Evolutionary conservation across 495 filamentous ascomycete genomes (phyloP), one percentile per base, ranked within the genome.

Genomic region (Trypethelium eluteriae): DNA sequence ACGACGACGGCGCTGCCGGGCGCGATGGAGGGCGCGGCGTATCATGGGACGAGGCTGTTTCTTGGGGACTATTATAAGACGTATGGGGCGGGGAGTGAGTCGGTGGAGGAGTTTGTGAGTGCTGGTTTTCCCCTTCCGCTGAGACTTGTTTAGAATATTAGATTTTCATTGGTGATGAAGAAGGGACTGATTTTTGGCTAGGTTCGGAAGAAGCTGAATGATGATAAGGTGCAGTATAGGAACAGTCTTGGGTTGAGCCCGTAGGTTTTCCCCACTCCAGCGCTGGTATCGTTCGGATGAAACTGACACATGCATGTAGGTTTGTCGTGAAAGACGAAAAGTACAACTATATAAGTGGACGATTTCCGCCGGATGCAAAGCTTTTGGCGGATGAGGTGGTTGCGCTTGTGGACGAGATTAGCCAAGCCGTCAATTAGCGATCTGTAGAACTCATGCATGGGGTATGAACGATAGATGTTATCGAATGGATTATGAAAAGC

Each of bases 61-160:
- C 73, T 85, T 2, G 82, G 82, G 6, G 82, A 84, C 65, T 85
- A 83, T 66, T 84, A 84, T 68, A 85, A 84, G 75, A 85, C 82
- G 2, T 85, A 82, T 66, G 82, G 82, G 2, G 77, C 78, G 14
- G 78, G 80, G 0, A 82, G 79, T 64, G 79, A 80, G 38, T 74
- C 79, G 57, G 82, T 84, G 5, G 80, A 85, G 65, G 73, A 71
- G 18, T 75, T 75, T 59, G 82, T 83, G 74, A 69, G 49, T 18
- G 5, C 9, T 53, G 12, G 2, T 1, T 14, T 5, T 16, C 14
- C 49, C 5, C 2, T 12, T 53, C 5, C n/a, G 49, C 49, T 53
- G 12, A 14, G 5, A 18, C 41, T 46, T 16, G 1, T 46, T 5
- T 46, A n/a, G n/a, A n/a, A 9, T 9, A 1, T 46, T 46, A 1